A percentile compares a stretch with the other conserved stretches of the same genome.
Evolutionary conservation across 31 red algal genomes (phyloP).

Genomic region (Porphyra umbilicalis): DNA sequence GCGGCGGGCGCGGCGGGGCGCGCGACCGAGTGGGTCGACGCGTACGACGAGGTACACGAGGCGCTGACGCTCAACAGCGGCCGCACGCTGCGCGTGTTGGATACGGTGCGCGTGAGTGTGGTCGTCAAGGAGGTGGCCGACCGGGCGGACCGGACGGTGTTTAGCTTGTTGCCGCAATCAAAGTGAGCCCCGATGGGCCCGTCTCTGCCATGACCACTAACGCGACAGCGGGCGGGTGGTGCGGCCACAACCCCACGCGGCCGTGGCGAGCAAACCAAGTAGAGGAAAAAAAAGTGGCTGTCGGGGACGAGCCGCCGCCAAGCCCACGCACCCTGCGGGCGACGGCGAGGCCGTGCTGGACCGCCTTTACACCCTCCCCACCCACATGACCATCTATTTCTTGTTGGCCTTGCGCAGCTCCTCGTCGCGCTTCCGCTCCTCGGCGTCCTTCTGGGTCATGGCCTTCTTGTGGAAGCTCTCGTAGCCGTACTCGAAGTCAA

Average conservation of each 20-base stretch:
- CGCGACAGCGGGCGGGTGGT: no score
- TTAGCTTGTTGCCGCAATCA: slow-evolving; percentile 30
- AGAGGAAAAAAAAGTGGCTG: no score
- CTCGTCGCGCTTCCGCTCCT: background rate
- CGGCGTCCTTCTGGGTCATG: background rate
- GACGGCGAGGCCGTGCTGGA: no score
- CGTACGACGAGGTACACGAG: slow-evolving; percentile 1
- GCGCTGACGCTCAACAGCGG: slow-evolving; percentile 35
- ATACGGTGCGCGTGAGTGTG: slow-evolving; percentile 51
- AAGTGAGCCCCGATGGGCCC: no score
- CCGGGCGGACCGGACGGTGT: slow-evolving; percentile 58
- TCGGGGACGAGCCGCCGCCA: no score
- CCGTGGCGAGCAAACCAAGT: no score
- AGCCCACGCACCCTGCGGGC: no score
- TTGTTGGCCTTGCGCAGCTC: background rate
- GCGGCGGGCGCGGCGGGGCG: no score
- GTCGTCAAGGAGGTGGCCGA: slow-evolving; percentile 59
- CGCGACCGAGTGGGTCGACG: background rate
- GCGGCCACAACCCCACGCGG: no score
- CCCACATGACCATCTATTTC: background rate
- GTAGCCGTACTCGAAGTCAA: background rate
- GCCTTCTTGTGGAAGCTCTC: background rate
- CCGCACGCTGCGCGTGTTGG: slow-evolving; percentile 30
- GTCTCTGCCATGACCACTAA: no score
- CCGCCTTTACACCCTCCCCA: background rate